Evolutionary conservation across 2,329 filamentous ascomycete genomes (phyloP).

Genomic region (Pestalotiopsis sp.): DNA sequence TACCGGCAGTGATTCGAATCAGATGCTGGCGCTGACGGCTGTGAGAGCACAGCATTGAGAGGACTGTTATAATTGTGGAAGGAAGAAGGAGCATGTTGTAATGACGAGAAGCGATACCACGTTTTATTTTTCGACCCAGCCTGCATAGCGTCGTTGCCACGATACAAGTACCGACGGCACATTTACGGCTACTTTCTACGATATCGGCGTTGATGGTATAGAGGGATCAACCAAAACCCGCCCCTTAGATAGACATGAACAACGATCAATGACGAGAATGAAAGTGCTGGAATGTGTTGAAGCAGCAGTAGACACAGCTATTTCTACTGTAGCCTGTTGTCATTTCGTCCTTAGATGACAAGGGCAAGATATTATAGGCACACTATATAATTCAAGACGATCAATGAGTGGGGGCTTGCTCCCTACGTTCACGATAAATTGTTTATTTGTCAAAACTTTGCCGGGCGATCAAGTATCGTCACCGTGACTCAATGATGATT

Average conservation of each 20-base stretch:
- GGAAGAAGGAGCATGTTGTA: neutral
- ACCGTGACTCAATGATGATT: no score
- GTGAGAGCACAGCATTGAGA: neutral
- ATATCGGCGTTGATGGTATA: slow-evolving; percentile 8
- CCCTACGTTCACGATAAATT: neutral
- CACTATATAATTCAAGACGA: slow-evolving; percentile 24
- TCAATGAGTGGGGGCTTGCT: neutral
- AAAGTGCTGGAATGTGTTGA: neutral
- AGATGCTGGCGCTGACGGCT: neutral
- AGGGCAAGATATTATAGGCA: slow-evolving; percentile 25
- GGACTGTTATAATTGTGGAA: neutral
- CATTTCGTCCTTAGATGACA: slow-evolving; percentile 8
- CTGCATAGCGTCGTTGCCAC: neutral
- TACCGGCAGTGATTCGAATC: neutral
- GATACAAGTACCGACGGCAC: slow-evolving; percentile 8
- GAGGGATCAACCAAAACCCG: neutral
- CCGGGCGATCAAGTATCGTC: no score
- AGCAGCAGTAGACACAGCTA: neutral
- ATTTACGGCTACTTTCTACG: slow-evolving; percentile 9
- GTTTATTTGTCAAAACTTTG: neutral
- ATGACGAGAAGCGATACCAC: neutral
- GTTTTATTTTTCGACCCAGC: neutral
- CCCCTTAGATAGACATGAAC: slow-evolving; percentile 7
- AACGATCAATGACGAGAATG: slow-evolving; percentile 3
- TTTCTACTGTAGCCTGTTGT: slow-evolving; percentile 3